Base-by-base conservation (phyloP, 2,329 filamentous ascomycete genomes). In the Alternaria incomplexa region DNA sequence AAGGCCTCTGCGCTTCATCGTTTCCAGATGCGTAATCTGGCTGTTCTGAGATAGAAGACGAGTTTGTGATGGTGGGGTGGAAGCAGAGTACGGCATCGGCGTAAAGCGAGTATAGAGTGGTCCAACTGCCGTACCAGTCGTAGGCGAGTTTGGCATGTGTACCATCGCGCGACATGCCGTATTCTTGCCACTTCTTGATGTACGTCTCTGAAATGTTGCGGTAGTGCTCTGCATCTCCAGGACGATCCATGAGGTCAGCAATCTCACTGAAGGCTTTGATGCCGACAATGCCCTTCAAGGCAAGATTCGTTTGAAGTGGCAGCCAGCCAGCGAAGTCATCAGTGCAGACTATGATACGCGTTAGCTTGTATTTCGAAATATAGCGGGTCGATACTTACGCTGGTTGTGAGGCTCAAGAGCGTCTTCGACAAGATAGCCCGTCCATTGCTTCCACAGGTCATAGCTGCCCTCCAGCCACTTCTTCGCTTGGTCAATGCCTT, bases 41-140 rank as follows among this genome's bases (percentile, higher is more conserved):
- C 3, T 47, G 22, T 10, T 58, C 36, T 36, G 62, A 48, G n/a
- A 40, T 40, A 13, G 61, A 58, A 48, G 73, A 69, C 26, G 66
- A 46, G 36, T 81, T 75, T 5, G 83, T 83, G 60, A 81, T 81
- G 25, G 84, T 83, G 26, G 88, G 84, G 72, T 94, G 91, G 83
- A 96, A 96, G 81, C 92, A 96, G 32, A 96, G 87, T 22, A 95
- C 84, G 26, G 88, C 88, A 80, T 96, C 93, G 13, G 90, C 88
- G 80, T 93, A 97, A 25, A 96, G 85, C 75, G 93, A 95, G 83
- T 97, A 97, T 36, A 96, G 85, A 0, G 91, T 93, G 7, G 91
- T 93, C 91, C 91, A 94, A 54, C 90, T 92, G 13, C 91, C 91
- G 68, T 91, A 91, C 84, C 90, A 89, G 74, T 93, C 86, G 80